A percentile compares a stretch with the other conserved stretches of the same genome.
Conservation (phyloP, 2,329 filamentous ascomycete species). For the Colletotrichum theobromicola region DNA sequence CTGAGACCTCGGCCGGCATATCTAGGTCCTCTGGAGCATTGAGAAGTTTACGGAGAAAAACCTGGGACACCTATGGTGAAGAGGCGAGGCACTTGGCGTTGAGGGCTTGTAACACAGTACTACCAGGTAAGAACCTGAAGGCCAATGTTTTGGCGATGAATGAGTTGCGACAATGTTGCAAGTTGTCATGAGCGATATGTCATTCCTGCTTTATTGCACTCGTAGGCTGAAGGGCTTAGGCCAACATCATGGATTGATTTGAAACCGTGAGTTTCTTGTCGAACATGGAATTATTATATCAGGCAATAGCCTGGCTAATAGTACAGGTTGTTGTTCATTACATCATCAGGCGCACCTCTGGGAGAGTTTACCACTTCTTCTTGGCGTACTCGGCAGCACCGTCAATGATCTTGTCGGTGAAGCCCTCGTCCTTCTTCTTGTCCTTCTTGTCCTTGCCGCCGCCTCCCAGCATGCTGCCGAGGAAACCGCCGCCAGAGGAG, state of each 20-base stretch:
- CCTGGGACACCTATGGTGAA: background rate
- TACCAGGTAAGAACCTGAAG: constrained; percentile 7
- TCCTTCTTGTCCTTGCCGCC: constrained; percentile 10
- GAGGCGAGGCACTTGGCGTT: background rate
- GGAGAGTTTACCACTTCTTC: constrained; percentile 12
- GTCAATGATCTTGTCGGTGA: constrained; percentile 18
- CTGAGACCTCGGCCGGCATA: background rate
- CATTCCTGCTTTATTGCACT: background rate
- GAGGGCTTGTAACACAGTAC: constrained; percentile 4
- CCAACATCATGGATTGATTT: background rate
- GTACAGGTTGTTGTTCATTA: constrained; percentile 9
- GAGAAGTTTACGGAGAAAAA: background rate
- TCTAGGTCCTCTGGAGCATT: background rate
- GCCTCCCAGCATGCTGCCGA: constrained; percentile 8
- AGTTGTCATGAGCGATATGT: background rate
- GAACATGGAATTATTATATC: background rate
- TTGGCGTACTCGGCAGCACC: constrained; percentile 14
- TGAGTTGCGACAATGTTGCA: background rate
- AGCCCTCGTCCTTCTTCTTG: constrained; percentile 1
- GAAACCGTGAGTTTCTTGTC: background rate
- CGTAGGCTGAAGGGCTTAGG: background rate
- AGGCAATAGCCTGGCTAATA: background rate
- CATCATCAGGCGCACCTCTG: background rate
- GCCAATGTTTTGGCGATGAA: background rate
- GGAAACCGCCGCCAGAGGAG: background rate